Evolutionary conservation across 768 basidiomycete species (phyloP).

Genomic region (Leucocoprinus sp.): DNA sequence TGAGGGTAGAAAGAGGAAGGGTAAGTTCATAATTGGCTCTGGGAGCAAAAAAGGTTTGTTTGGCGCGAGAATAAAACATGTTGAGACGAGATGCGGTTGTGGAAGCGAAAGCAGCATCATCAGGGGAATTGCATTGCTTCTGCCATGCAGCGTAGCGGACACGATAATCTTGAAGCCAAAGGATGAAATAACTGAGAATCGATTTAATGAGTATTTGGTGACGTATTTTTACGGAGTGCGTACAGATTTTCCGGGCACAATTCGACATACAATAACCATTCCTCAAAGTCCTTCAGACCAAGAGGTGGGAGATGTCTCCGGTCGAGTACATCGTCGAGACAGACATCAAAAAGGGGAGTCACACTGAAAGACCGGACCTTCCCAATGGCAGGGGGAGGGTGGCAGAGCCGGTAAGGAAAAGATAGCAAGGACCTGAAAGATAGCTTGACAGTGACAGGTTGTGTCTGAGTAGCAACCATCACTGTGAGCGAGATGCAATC

Average conservation of each 20-base stretch:
- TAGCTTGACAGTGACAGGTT: constrained; percentile 7
- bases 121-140: constrained; percentile 37
- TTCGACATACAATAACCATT: constrained; percentile 78
- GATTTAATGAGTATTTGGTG: constrained; percentile 11
- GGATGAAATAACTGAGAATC: constrained; percentile 58
- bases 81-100: constrained; percentile 29
- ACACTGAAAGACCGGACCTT: constrained; percentile 64
- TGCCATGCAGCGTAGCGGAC: constrained; percentile 37
- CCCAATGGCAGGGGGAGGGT: constrained; percentile 59
- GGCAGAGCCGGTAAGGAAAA: constrained; percentile 52
- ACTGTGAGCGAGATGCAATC: no score
- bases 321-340: constrained; percentile 67
- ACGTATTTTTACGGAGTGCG: constrained; percentile 17
- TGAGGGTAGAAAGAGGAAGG: constrained; percentile 56
- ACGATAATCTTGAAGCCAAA: constrained; percentile 75
- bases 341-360: constrained; percentile 59
- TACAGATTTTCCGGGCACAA: constrained; percentile 67
- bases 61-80: constrained; percentile 72
- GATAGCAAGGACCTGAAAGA: constrained; percentile 26
- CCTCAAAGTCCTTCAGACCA: constrained; percentile 68
- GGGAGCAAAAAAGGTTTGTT: constrained; percentile 77
- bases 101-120: constrained; percentile 13
- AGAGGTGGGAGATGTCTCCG: constrained; percentile 75
- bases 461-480: constrained; percentile 10
- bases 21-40: constrained; percentile 65